phyloP scores from a whole-genome alignment of 2,329 filamentous ascomycete genomes.

The Hypoxylon sp. region DNA sequence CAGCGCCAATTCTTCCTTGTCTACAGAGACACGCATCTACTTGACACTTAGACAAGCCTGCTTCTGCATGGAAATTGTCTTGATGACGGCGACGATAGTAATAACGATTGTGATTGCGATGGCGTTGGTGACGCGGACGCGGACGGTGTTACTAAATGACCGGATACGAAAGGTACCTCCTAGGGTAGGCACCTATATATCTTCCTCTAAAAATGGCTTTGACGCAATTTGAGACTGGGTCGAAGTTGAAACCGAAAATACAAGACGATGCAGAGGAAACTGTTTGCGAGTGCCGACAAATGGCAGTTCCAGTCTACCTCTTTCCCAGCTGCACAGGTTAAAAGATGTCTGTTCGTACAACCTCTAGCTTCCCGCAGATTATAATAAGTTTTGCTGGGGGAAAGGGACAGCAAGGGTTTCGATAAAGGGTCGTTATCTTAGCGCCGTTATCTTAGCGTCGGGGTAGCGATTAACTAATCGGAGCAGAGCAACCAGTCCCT shows the following conservation, averaged over 20 bases:
- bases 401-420: constrained; percentile 30
- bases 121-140: constrained; percentile 3
- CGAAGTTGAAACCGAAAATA: not conserved
- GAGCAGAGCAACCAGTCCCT: constrained; percentile 14
- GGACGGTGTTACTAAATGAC: constrained; percentile 23
- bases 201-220: not conserved
- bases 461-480: constrained; percentile 34
- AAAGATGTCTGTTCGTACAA: constrained; percentile 3
- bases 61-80: constrained; percentile 13
- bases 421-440: constrained; percentile 41
- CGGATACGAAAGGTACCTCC: not conserved
- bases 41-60: constrained; percentile 13
- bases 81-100: constrained; percentile 1
- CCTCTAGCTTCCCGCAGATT: constrained; percentile 23
- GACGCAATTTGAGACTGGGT: not conserved
- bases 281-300: constrained; percentile 5
- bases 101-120: constrained; percentile 11
- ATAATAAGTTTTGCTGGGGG: constrained; percentile 40
- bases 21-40: constrained; percentile 33
- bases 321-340: not conserved
- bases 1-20: constrained; percentile 43
- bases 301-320: constrained; percentile 6
- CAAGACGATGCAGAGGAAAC: not conserved
- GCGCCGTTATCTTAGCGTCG: constrained; percentile 42
- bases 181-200: constrained; percentile 4